These are phyloP conservation scores for Madurella fahalii DNA, from an alignment of 2,329 filamentous ascomycete genomes.

Conservation along the genomic window DNA sequence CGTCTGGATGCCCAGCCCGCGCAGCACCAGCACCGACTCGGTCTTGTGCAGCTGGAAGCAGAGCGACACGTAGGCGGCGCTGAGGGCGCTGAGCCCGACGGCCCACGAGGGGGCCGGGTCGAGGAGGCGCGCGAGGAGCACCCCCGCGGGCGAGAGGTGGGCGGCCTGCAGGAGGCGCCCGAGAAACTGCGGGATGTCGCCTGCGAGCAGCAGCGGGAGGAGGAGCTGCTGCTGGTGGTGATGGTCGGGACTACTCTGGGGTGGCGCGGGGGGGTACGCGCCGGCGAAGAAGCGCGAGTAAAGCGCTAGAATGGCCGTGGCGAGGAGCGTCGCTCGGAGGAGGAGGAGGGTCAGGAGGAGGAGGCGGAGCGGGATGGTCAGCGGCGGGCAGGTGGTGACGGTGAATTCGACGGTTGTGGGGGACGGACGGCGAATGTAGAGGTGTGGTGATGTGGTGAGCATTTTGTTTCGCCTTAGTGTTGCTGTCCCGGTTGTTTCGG, in stretches of 20 bases:
- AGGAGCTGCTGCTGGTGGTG: slow-evolving; percentile 10
- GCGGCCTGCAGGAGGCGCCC: slow-evolving; percentile 14
- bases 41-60: slow-evolving; percentile 50
- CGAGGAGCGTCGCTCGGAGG: slow-evolving; percentile 37
- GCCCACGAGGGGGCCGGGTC: slow-evolving; percentile 31
- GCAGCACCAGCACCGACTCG: slow-evolving; percentile 84
- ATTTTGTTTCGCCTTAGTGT: slow-evolving; percentile 37
- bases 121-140: slow-evolving; percentile 32
- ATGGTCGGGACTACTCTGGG: no score
- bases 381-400: slow-evolving; percentile 70
- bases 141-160: slow-evolving; percentile 28
- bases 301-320: slow-evolving; percentile 44
- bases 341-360: slow-evolving; percentile 42
- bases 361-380: slow-evolving; percentile 45
- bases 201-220: slow-evolving; percentile 26
- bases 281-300: slow-evolving; percentile 41
- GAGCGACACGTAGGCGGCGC: slow-evolving; percentile 42
- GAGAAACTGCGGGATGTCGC: slow-evolving; percentile 6
- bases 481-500: background rate
- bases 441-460: slow-evolving; percentile 58
- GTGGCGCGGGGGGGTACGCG: no score
- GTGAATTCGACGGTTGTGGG: slow-evolving; percentile 90
- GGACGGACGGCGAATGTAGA: slow-evolving; percentile 65
- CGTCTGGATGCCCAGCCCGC: slow-evolving; percentile 87
- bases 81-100: slow-evolving; percentile 36